These are phyloP conservation scores for Curvularia lunata DNA, from an alignment of 2,329 filamentous ascomycete species.

Conservation along the genomic window DNA sequence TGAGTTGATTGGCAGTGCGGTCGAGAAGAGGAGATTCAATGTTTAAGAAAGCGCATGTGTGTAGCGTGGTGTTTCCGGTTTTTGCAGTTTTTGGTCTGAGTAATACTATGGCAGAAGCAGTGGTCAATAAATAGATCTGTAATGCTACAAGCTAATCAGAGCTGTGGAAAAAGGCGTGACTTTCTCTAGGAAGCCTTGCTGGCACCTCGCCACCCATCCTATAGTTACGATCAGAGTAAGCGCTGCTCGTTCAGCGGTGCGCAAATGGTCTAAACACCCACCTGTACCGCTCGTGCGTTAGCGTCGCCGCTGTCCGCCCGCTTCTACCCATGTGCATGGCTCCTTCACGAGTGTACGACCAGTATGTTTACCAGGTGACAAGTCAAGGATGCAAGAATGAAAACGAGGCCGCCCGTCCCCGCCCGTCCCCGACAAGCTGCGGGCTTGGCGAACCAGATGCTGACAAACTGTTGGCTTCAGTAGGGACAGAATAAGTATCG, in stretches of 20 bases:
- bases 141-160: neutral
- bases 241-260: conserved; percentile 8
- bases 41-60: conserved; percentile 1
- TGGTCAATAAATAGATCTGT: neutral
- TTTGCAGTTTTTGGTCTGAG: neutral
- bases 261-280: conserved; percentile 15
- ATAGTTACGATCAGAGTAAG: neutral
- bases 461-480: neutral
- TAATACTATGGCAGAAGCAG: neutral
- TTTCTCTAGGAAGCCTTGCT: neutral
- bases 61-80: neutral
- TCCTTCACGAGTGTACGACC: neutral
- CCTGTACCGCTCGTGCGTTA: conserved; percentile 30
- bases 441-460: neutral
- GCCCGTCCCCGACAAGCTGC: neutral
- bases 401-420: conserved; percentile 7
- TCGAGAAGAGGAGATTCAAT: conserved; percentile 66
- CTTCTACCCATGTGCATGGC: neutral
- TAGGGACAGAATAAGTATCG: neutral
- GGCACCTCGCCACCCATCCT: neutral
- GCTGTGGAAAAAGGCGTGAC: too few species aligned
- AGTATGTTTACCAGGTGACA: too few species aligned
- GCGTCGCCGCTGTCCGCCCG: conserved; percentile 21
- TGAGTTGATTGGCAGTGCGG: conserved; percentile 82
- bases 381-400: neutral